Base-by-base conservation (phyloP, 2,329 filamentous ascomycete species). In the Dendryphion nanum region DNA sequence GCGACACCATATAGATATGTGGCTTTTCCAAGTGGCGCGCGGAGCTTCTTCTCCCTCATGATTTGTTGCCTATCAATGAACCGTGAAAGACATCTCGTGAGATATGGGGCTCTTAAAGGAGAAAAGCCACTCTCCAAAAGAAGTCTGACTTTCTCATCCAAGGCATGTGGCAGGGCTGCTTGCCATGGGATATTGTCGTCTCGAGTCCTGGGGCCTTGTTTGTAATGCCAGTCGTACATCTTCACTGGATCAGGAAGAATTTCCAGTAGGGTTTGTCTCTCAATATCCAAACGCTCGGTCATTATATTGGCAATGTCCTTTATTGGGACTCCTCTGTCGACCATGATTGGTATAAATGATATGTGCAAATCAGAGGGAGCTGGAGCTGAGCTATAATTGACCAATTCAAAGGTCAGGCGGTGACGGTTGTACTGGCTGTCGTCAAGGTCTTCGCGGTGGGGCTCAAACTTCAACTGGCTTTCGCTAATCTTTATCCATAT, bases 401-500 rank as follows among this genome's bases (percentile, higher is more conserved):
- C 69, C 4, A 89, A 72, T 46, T 89, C 84, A 17, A 90, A 81
- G 0, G 81, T 86, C 2, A 82, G 71, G 30, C 85, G 73, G 23
- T 72, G 54, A 15, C 42, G 45, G 29, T 78, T 69, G 34, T 63
- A 71, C 18, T 68, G 60, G 37, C 42, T 44, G 6, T 79, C 73
- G 3, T 17, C 36, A 0, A 55, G 24, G 18, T 72, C 72, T 21
- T 77, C 70, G 18, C 73, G 75, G 15, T 62, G 61, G 7, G 58
- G 56, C 0, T 71, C 42, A 72, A 86, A 89, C 51, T 91, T 91
- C 1, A 74, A 63, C 42, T 91, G 87, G 1, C 83, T 88, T 0
- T 74, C 62, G 0, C 68, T 72, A 13, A 83, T 78, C 38, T 82
- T 74, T 29, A 89, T 85, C 83, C 82, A 86, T 7, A 70, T 59